Conservation (phyloP, 2,329 filamentous ascomycete genomes). For the Alternaria sp. region DNA sequence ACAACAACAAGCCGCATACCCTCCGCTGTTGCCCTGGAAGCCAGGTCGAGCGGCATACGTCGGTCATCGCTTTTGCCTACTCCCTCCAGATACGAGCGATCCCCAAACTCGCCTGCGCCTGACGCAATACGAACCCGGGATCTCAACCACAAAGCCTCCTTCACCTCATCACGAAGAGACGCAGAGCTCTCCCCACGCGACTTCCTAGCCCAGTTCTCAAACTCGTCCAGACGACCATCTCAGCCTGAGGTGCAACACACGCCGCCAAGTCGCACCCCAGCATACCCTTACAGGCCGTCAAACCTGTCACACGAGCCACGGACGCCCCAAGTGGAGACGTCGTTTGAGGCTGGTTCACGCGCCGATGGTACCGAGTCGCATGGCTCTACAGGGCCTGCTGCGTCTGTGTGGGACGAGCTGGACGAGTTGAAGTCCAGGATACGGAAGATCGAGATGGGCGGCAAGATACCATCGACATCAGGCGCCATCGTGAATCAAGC, state of each 20-base stretch:
- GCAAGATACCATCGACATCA: conserved; percentile 84
- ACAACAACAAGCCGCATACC: conserved; percentile 42
- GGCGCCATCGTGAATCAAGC: conserved; percentile 72
- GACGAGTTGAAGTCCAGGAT: conserved; percentile 96
- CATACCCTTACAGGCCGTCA: conserved; percentile 49
- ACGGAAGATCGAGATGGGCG: conserved; percentile 86
- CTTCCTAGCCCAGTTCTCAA: conserved; percentile 42
- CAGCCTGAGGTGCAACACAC: conserved; percentile 43
- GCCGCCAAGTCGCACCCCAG: conserved; percentile 42
- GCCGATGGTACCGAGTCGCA: conserved; percentile 76
- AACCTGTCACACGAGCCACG: conserved; percentile 43
- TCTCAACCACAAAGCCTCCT: conserved; percentile 43
- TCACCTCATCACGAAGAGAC: conserved; percentile 36
- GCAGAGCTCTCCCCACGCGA: conserved; percentile 46
- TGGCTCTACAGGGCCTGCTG: conserved; percentile 85
- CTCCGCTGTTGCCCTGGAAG: conserved; percentile 32
- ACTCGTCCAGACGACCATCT: conserved; percentile 42
- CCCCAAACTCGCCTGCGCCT: conserved; percentile 39
- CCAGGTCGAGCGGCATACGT: conserved; percentile 36
- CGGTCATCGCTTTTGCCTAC: conserved; percentile 46
- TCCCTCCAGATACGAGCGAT: conserved; percentile 37
- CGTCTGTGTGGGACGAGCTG: conserved; percentile 96
- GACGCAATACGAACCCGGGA: conserved; percentile 38
- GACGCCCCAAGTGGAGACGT: conserved; percentile 37
- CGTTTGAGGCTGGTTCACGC: conserved; percentile 40